Evolutionary conservation across 2,329 filamentous ascomycete genomes (phyloP).

Genomic region (Phialocephala subalpina): DNA sequence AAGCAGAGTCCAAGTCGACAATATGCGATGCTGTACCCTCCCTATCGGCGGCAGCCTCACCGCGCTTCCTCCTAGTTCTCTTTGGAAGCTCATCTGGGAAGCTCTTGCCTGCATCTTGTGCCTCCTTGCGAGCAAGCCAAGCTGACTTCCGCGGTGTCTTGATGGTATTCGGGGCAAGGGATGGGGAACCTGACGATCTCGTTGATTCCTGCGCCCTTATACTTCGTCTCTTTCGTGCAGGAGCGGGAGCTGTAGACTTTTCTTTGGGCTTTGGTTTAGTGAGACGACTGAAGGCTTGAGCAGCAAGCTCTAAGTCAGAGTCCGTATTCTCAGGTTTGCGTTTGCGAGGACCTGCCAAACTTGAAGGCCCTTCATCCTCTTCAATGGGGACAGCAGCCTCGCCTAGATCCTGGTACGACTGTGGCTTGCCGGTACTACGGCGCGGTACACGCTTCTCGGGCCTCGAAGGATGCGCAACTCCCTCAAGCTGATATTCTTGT

Average conservation of each 20-base stretch:
- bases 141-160: constrained; percentile 37
- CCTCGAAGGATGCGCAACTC: background rate
- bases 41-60: background rate
- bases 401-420: constrained; percentile 37
- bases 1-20: constrained; percentile 21
- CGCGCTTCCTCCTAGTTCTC: constrained; percentile 18
- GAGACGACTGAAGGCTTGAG: constrained; percentile 33
- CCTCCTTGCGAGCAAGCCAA: constrained; percentile 41
- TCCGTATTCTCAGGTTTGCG: constrained; percentile 13
- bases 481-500: constrained; percentile 9
- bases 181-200: constrained; percentile 5
- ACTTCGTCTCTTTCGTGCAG: constrained; percentile 26
- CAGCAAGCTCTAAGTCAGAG: constrained; percentile 33
- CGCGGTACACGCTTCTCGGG: constrained; percentile 33
- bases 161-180: constrained; percentile 24
- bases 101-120: constrained; percentile 23
- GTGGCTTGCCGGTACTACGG: constrained; percentile 31
- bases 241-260: background rate
- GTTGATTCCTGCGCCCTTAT: constrained; percentile 23
- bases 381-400: constrained; percentile 37
- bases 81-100: constrained; percentile 17
- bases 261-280: constrained; percentile 26
- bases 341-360: constrained; percentile 15
- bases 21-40: constrained; percentile 17
- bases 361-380: constrained; percentile 33